A percentile compares a stretch with the other conserved stretches of the same genome.
Evolutionary conservation across 2,329 filamentous ascomycete species (phyloP).

Genomic region (Berkeleyomyces rouxiae): DNA sequence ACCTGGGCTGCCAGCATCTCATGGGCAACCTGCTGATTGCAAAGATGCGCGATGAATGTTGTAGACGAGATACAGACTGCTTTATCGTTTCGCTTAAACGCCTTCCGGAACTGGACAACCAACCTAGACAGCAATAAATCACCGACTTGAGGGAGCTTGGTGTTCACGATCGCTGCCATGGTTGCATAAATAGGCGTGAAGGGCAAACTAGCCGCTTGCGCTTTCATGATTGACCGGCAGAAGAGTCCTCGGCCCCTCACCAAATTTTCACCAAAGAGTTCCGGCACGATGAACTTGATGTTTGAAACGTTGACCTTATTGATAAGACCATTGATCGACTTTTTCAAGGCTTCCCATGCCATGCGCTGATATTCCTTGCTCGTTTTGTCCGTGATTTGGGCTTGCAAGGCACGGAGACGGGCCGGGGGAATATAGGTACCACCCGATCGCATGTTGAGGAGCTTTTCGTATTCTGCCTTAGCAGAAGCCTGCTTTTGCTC

Average conservation of each 20-base stretch:
- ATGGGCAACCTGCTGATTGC: constrained; percentile 90
- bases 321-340: constrained; percentile 95
- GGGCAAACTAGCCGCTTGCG: constrained; percentile 83
- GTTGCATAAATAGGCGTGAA: constrained; percentile 95
- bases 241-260: constrained; percentile 82
- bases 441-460: constrained; percentile 81
- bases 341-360: constrained; percentile 92
- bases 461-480: constrained; percentile 85
- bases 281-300: constrained; percentile 93
- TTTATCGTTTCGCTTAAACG: constrained; percentile 93
- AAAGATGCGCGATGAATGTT: constrained; percentile 86
- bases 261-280: constrained; percentile 89
- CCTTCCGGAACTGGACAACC: constrained; percentile 85
- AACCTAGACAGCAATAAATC: constrained; percentile 75
- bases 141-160: constrained; percentile 86
- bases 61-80: constrained; percentile 84
- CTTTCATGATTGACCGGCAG: constrained; percentile 95
- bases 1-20: constrained; percentile 91
- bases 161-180: constrained; percentile 93
- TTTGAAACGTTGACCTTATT: constrained; percentile 98
- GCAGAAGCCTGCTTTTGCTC: constrained; percentile 77
- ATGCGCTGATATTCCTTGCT: constrained; percentile 96
- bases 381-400: constrained; percentile 94
- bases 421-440: constrained; percentile 95
- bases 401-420: constrained; percentile 75